phyloP scores from a whole-genome alignment of 106 monocot species.

The Xerophyta viscosa region DNA sequence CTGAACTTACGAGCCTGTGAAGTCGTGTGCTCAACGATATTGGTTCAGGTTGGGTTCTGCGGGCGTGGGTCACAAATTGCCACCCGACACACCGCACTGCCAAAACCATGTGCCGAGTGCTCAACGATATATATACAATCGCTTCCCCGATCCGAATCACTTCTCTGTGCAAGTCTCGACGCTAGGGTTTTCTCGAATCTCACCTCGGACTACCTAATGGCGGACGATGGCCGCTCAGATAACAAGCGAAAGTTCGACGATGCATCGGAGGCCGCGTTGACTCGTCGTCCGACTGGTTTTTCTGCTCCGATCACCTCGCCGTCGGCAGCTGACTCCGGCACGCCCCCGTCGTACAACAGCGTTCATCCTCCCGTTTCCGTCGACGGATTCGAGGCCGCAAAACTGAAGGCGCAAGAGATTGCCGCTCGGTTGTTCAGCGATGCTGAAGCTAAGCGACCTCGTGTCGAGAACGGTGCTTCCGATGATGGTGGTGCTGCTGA shows the following conservation, averaged over 20 bases:
- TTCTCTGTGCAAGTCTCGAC: no score
- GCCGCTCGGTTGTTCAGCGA: conserved; percentile 65
- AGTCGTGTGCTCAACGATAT: no score
- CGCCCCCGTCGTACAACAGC: conserved; percentile 58
- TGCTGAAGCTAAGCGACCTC: conserved; percentile 80
- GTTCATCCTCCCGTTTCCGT: conserved; percentile 41
- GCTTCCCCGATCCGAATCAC: no score
- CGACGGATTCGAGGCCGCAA: conserved; percentile 71
- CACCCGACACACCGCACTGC: no score
- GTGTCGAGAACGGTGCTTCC: conserved; percentile 41
- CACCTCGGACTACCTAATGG: conserved; percentile 8
- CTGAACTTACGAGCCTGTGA: no score
- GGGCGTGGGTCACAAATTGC: no score
- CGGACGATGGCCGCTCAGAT: conserved; percentile 37
- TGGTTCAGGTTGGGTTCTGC: no score
- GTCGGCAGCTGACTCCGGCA: conserved; percentile 13
- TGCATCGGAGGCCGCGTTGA: conserved; percentile 12
- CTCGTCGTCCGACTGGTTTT: conserved; percentile 62
- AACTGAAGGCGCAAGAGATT: conserved; percentile 83
- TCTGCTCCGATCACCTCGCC: conserved; percentile 37
- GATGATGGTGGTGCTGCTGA: conserved; percentile 21
- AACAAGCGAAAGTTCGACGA: conserved; percentile 89
- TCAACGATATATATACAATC: no score
- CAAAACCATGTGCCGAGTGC: no score
- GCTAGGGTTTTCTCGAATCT: no score